Percentiles rank a stretch among this genome's conserved stretches.
Evolutionary conservation across 2,329 filamentous ascomycete genomes (phyloP).

Genomic region (Eutypella sp.): DNA sequence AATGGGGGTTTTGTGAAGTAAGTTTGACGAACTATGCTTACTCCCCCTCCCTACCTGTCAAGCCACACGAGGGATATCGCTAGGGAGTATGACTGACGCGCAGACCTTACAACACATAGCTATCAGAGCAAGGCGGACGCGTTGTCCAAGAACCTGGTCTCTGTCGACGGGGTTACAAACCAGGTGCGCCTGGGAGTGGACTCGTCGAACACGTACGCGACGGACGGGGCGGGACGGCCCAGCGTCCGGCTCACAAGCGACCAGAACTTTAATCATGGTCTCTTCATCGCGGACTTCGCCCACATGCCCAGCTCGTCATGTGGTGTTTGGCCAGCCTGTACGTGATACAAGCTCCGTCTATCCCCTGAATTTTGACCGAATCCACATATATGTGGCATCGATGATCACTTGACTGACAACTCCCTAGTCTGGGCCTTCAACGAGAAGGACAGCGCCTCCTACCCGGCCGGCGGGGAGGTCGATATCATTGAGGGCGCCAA

Average conservation of each 20-base stretch:
- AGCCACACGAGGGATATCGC: no score
- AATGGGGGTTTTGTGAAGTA: constrained; percentile 65
- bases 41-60: no score
- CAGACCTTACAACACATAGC: constrained; percentile 26
- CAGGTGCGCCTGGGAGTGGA: constrained; percentile 45
- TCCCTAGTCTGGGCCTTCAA: constrained; percentile 45
- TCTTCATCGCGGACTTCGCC: constrained; percentile 66
- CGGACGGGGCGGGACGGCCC: constrained; percentile 37
- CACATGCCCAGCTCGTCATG: constrained; percentile 71
- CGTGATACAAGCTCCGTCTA: constrained; percentile 22
- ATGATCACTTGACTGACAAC: constrained; percentile 8
- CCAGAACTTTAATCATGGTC: constrained; percentile 56
- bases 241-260: constrained; percentile 66
- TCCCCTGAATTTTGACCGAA: not conserved
- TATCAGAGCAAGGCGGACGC: constrained; percentile 41
- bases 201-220: constrained; percentile 30
- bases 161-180: constrained; percentile 35
- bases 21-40: constrained; percentile 31
- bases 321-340: constrained; percentile 70
- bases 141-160: constrained; percentile 34
- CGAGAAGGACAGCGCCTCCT: constrained; percentile 39
- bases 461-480: constrained; percentile 61
- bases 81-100: no score
- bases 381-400: not conserved
- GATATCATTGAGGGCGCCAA: constrained; percentile 70